A percentile compares a stretch with the other conserved stretches of the same genome.
phyloP scores from a whole-genome alignment of 2,329 filamentous ascomycete genomes.

The Fusarium brevicatenulatum region DNA sequence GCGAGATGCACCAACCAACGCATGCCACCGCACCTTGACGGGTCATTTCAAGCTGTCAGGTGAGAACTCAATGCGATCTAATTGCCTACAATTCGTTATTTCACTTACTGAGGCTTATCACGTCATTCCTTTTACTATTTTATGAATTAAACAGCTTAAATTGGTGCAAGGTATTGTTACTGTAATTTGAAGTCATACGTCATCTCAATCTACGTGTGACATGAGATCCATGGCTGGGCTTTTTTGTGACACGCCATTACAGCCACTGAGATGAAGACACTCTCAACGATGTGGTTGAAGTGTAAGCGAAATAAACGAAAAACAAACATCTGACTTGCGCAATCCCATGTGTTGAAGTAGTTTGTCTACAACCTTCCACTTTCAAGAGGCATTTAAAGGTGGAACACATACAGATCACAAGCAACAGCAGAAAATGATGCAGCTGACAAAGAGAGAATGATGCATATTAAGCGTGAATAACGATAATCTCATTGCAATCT shows the following conservation, averaged over 20 bases:
- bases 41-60: not conserved
- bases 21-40: not conserved
- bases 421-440: not conserved
- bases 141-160: not conserved
- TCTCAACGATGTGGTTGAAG: not conserved
- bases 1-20: not conserved
- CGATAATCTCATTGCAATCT: not conserved
- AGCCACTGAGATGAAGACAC: not conserved
- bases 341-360: too few relatives aligned
- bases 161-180: not conserved
- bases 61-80: not conserved
- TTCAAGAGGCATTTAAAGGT: not conserved
- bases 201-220: not conserved
- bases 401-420: not conserved
- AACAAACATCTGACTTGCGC: rapidly evolving
- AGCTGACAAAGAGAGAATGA: not conserved
- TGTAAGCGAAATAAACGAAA: not conserved
- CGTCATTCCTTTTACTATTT: too few relatives aligned
- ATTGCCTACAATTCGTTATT: not conserved
- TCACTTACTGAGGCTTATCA: not conserved
- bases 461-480: not conserved
- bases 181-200: not conserved
- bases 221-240: not conserved
- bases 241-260: not conserved
- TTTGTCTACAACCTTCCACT: not conserved